Percentiles rank a stretch among this genome's conserved stretches.
Conservation (phyloP, 345 rosid species). For the sweet orange (Citrus sinensis) region DNA sequence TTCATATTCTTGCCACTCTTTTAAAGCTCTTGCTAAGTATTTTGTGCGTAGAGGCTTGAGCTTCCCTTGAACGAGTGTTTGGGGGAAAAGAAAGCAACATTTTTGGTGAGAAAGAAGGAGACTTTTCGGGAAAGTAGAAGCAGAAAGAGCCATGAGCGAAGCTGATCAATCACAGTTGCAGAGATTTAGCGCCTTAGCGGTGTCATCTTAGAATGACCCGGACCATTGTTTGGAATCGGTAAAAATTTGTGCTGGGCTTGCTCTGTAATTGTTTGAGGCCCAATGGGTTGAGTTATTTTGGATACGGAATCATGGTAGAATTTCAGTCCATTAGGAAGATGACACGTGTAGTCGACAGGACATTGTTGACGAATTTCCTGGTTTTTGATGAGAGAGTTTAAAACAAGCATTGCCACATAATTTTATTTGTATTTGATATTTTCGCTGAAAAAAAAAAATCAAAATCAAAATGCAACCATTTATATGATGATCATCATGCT, state of each 20-base stretch:
- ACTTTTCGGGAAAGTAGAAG: neutral
- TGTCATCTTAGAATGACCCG: neutral
- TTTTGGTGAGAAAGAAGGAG: slow-evolving; percentile 3
- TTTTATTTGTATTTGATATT: no score
- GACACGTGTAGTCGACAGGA: neutral
- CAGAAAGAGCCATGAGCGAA: neutral
- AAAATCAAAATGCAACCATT: no score
- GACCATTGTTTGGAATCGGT: neutral
- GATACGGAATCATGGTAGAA: no score
- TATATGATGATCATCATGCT: no score
- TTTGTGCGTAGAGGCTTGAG: neutral
- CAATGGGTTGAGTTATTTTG: neutral
- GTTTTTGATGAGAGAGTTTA: no score
- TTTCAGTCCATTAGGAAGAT: neutral
- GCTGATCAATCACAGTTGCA: neutral
- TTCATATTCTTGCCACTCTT: slow-evolving; percentile 83
- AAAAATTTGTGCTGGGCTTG: neutral
- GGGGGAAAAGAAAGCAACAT: slow-evolving; percentile 9
- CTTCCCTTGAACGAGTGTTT: slow-evolving; percentile 6
- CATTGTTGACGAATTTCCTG: neutral
- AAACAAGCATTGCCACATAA: no score
- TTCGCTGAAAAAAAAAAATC: no score
- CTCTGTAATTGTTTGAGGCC: neutral
- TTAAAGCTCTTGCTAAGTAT: slow-evolving; percentile 38
- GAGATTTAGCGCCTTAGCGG: neutral